Percentiles rank a stretch among this genome's conserved stretches.
These are phyloP conservation scores for Odonthalia washingtoniensis DNA, from an alignment of 31 red algal species.

Conservation along the genomic window DNA sequence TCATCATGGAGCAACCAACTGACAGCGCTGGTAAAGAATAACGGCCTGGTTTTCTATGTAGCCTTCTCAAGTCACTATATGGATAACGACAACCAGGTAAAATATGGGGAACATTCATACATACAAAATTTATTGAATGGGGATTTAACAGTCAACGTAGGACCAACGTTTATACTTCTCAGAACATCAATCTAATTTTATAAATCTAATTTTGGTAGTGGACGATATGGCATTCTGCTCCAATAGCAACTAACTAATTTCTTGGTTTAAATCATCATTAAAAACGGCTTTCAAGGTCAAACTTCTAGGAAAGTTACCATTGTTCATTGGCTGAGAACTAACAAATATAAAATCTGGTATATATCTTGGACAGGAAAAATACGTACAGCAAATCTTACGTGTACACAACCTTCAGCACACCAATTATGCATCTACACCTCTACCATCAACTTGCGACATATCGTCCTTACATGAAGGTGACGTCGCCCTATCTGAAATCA, in stretches of 20 bases:
- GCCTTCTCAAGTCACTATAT: constrained; percentile 6
- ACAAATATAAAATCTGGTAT: constrained; percentile 6
- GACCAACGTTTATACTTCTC: constrained; percentile 40
- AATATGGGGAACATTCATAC: constrained; percentile 31
- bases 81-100: constrained; percentile 19
- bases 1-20: constrained; percentile 48
- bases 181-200: neutral
- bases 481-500: neutral
- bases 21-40: constrained; percentile 4
- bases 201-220: constrained; percentile 26
- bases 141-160: constrained; percentile 32
- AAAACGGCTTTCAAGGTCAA: neutral
- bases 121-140: constrained; percentile 18
- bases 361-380: constrained; percentile 7
- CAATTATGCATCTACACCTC: neutral
- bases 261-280: neutral
- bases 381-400: constrained; percentile 18
- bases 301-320: constrained; percentile 2
- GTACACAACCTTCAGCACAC: neutral
- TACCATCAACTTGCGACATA: neutral
- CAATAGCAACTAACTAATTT: neutral
- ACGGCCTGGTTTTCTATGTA: constrained; percentile 22
- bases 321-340: constrained; percentile 29
- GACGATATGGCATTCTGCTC: constrained; percentile 36
- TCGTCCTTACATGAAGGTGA: neutral